Evolutionary conservation across 208 protist genomes (phyloP).

Genomic region (Crithidia thermophila): DNA sequence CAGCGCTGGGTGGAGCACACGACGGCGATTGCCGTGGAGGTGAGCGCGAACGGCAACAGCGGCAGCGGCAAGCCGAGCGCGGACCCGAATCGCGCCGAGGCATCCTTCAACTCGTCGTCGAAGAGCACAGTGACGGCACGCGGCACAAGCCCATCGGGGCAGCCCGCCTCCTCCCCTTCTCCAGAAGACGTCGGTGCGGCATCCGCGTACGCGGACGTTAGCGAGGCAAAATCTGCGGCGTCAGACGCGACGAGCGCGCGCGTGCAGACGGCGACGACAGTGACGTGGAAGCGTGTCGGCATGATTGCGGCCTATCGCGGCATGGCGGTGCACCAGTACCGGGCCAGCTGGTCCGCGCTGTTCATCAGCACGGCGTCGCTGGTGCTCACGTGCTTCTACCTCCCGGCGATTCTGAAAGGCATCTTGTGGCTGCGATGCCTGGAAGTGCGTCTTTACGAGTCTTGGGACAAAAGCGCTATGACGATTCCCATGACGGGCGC

Average conservation of each 20-base stretch:
- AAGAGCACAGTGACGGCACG: background rate
- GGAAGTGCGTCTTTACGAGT: background rate
- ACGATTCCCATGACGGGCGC: conserved; percentile 6
- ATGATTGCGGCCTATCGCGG: conserved; percentile 29
- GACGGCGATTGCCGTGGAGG: background rate
- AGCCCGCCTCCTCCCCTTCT: background rate
- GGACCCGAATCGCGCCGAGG: background rate
- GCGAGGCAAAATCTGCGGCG: too few relatives aligned
- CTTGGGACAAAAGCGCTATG: background rate
- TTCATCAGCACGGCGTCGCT: conserved; percentile 19
- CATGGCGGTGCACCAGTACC: conserved; percentile 30
- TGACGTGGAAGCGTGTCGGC: conserved; percentile 16
- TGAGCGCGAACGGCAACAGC: background rate
- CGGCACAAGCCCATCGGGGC: background rate
- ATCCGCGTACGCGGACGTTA: background rate
- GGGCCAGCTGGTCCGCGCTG: conserved; percentile 25
- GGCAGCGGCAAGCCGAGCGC: background rate
- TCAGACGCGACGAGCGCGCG: background rate
- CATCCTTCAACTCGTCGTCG: background rate
- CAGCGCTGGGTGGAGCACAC: conserved; percentile 10
- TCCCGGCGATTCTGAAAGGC: conserved; percentile 14
- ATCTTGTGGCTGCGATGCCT: conserved; percentile 32
- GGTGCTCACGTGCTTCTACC: conserved; percentile 23
- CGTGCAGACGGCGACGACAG: background rate
- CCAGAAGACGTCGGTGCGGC: background rate